phyloP scores from a whole-genome alignment of 345 rosid species.

The Trapa bicornis region DNA sequence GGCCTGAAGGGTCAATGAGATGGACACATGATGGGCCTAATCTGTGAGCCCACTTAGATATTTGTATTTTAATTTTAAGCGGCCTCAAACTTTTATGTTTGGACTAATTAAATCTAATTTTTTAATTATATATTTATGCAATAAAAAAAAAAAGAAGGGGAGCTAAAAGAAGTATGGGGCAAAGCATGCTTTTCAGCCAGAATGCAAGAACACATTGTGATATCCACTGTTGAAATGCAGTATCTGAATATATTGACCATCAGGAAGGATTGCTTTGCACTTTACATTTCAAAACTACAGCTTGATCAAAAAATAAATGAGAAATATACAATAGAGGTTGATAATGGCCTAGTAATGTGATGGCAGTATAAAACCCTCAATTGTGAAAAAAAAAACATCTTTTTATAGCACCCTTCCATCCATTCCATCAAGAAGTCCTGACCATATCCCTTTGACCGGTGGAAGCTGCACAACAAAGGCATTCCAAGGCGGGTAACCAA shows the following conservation, averaged over 20 bases:
- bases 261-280: neutral
- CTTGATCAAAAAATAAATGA: neutral
- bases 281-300: neutral
- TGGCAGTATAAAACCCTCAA: neutral
- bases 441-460: slow-evolving; percentile 78
- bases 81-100: no score
- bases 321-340: neutral
- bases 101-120: no score
- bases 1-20: no score
- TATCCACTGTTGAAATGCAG: neutral
- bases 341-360: neutral
- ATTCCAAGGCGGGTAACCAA: slow-evolving; percentile 97
- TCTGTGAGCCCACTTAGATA: no score
- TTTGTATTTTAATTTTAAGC: no score
- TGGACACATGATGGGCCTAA: no score
- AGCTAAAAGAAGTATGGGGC: no score
- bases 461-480: slow-evolving; percentile 87
- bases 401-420: slow-evolving; percentile 49
- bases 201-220: no score
- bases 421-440: slow-evolving; percentile 91
- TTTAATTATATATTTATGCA: no score
- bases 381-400: neutral
- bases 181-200: no score
- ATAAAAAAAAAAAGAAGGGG: no score
- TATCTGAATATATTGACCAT: neutral